phyloP scores from a whole-genome alignment of 208 protist genomes.

The Trypanosoma avium region DNA sequence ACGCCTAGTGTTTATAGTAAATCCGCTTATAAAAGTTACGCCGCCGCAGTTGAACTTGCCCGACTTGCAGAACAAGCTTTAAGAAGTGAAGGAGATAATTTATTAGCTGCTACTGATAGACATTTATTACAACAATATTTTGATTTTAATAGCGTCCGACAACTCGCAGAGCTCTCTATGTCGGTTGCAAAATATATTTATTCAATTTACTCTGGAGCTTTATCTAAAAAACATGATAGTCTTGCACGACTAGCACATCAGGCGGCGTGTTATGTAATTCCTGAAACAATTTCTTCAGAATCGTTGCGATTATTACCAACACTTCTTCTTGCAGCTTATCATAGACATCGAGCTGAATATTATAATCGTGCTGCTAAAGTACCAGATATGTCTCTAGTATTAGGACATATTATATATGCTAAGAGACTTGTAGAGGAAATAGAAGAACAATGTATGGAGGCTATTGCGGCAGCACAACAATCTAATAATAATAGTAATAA shows the following conservation, averaged over 20 bases:
- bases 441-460: neutral
- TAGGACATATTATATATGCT: conserved; percentile 70
- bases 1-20: conserved; percentile 49
- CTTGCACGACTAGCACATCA: conserved; percentile 55
- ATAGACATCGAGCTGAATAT: conserved; percentile 59
- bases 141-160: conserved; percentile 32
- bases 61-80: conserved; percentile 29
- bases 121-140: conserved; percentile 36
- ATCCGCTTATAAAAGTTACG: conserved; percentile 48
- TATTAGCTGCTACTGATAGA: conserved; percentile 33
- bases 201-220: conserved; percentile 47
- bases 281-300: conserved; percentile 13
- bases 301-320: conserved; percentile 47
- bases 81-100: conserved; percentile 9
- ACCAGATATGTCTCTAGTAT: conserved; percentile 57
- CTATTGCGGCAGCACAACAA: neutral
- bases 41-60: conserved; percentile 31
- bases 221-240: conserved; percentile 44
- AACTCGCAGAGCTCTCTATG: conserved; percentile 36
- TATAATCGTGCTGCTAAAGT: conserved; percentile 33
- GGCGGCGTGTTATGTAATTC: conserved; percentile 37
- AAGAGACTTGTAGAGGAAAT: conserved; percentile 40
- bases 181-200: conserved; percentile 72
- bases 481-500: neutral
- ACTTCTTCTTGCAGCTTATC: conserved; percentile 59